These are phyloP conservation scores for Cucumis hystrix DNA, from an alignment of 306 rosid genomes.

Conservation along the genomic window DNA sequence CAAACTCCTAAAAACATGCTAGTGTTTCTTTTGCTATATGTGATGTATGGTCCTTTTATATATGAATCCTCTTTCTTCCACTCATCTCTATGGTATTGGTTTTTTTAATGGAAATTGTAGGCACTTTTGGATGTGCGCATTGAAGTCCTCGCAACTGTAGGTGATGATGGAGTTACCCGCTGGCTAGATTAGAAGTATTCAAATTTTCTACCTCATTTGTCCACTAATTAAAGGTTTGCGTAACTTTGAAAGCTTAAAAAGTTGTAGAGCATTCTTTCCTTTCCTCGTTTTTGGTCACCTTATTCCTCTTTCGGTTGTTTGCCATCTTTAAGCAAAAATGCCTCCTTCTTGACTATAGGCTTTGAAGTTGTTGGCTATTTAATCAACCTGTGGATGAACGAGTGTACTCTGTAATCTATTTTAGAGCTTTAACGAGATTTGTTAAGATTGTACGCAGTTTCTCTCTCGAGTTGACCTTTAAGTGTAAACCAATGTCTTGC, in stretches of 20 bases:
- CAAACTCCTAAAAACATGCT: neutral
- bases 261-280: slow-evolving; percentile 25
- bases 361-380: slow-evolving; percentile 4
- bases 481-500: neutral
- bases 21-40: neutral
- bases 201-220: neutral
- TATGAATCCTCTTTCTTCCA: neutral
- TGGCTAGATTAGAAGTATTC: slow-evolving; percentile 53
- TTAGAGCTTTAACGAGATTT: slow-evolving; percentile 18
- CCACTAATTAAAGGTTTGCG: slow-evolving; percentile 22
- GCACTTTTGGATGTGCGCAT: slow-evolving; percentile 80
- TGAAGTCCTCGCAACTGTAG: slow-evolving; percentile 70
- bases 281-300: neutral
- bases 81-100: neutral
- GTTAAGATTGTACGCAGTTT: neutral
- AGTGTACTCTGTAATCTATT: slow-evolving; percentile 11
- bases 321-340: neutral
- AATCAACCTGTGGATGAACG: slow-evolving; percentile 12
- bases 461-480: neutral
- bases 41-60: neutral
- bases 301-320: neutral
- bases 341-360: neutral
- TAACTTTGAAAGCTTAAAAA: slow-evolving; percentile 20
- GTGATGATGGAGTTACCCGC: slow-evolving; percentile 84
- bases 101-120: slow-evolving; percentile 17